Base-by-base conservation (phyloP, 2,329 filamentous ascomycete species). In the Venturia nashicola region DNA sequence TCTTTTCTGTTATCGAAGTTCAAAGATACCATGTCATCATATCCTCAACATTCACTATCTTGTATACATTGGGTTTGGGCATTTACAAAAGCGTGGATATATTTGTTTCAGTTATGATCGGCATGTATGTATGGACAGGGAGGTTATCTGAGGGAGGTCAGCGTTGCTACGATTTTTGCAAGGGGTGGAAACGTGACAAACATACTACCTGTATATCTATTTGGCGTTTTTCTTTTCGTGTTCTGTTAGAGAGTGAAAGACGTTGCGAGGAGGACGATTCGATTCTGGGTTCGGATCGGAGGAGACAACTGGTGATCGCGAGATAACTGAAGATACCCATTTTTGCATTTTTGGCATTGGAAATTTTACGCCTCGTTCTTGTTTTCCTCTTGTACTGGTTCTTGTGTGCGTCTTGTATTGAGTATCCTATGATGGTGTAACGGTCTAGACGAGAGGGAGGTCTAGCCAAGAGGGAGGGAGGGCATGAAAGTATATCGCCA, bases 261-360 rank as follows among this genome's bases (percentile, higher is more conserved):
- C n/a, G n/a, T n/a, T n/a, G n/a, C n/a, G n/a, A n/a, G n/a, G n/a
- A n/a, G n/a, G n/a, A n/a, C n/a, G n/a, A n/a, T n/a, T n/a, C n/a
- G n/a, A n/a, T n/a, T n/a, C n/a, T n/a, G n/a, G n/a, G n/a, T n/a
- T n/a, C n/a, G n/a, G n/a, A n/a, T n/a, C n/a, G n/a, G 36, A 32
- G 36, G 6, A 48, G 44, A 23, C 7, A 51, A 27, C 23, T 14
- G 51, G 51, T 57, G 32, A 57, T 57, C 51, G 51, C 32, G 51
- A 57, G 32, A 57, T 36, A 57, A 32, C 51, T 57, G 51, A 57
- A 51, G 51, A 57, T 57, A 57, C 51, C 51, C 51, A 36, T 55
- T 55, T 48, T 34, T 55, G 27, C 27, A 36, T 36, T n/a, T 57
- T n/a, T 57, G 51, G 51, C 46, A 36, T 34, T n/a, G 51, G 23